These are phyloP conservation scores for Fomitopsis serialis DNA, from an alignment of 768 basidiomycete genomes.

Conservation along the genomic window DNA sequence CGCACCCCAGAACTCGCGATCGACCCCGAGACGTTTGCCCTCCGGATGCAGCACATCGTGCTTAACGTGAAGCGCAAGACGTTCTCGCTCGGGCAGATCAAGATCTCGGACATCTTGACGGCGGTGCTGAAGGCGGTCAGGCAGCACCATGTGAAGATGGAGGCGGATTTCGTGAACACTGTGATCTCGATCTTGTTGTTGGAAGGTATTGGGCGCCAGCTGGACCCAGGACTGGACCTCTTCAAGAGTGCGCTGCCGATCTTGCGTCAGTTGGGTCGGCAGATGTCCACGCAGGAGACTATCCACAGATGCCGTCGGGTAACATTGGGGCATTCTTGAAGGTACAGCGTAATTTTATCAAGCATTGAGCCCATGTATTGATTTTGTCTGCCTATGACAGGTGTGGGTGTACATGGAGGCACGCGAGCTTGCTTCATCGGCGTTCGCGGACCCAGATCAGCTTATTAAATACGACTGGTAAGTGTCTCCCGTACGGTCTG, in stretches of 20 bases:
- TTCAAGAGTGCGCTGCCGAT: constrained; percentile 96
- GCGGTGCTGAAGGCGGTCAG: constrained; percentile 86
- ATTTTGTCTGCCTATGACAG: constrained; percentile 30
- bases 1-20: constrained; percentile 85
- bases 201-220: constrained; percentile 92
- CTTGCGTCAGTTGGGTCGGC: constrained; percentile 82
- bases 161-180: constrained; percentile 97
- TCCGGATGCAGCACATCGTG: constrained; percentile 97
- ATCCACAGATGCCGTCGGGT: constrained; percentile 58
- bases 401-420: constrained; percentile 95
- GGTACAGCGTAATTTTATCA: constrained; percentile 41
- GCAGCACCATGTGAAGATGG: constrained; percentile 95
- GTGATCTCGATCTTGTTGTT: constrained; percentile 90
- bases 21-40: constrained; percentile 91
- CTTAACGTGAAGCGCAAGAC: constrained; percentile 93
- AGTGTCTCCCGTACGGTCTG: constrained; percentile 24
- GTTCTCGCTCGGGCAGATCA: constrained; percentile 94
- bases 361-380: constrained; percentile 2
- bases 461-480: constrained; percentile 85
- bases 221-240: constrained; percentile 89
- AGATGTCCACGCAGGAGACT: constrained; percentile 78
- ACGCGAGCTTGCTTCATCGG: constrained; percentile 75
- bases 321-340: constrained; percentile 86
- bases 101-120: constrained; percentile 87
- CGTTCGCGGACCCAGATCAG: constrained; percentile 78